Evolutionary conservation across 441 rosid genomes (phyloP).

Genomic region (Viola pubescens): DNA sequence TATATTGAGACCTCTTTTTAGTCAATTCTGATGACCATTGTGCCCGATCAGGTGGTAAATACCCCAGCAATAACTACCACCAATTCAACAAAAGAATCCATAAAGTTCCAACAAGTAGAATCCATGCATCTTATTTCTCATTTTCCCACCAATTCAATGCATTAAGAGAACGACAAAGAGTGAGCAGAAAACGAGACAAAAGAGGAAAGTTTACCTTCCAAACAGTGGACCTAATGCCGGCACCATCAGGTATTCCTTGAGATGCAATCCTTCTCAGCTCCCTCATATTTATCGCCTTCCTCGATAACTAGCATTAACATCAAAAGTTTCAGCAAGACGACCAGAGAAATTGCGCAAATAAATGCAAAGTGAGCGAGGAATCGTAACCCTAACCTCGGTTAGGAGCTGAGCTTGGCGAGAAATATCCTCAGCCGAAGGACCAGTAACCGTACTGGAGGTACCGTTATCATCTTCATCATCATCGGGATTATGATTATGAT

Average conservation of each 20-base stretch:
- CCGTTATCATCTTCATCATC: conserved; percentile 20
- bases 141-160: background rate
- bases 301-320: conserved; percentile 46
- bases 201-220: conserved; percentile 61
- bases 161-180: background rate
- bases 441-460: conserved; percentile 14
- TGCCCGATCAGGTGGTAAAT: conserved; percentile 73
- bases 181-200: background rate
- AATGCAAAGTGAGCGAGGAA: background rate
- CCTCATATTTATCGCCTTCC: conserved; percentile 71
- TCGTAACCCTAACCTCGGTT: conserved; percentile 48
- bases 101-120: background rate
- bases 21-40: conserved; percentile 77
- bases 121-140: conserved; percentile 1
- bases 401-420: conserved; percentile 76
- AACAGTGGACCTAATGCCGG: conserved; percentile 76
- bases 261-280: conserved; percentile 76
- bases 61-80: conserved; percentile 84
- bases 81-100: conserved; percentile 1
- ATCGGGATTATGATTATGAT: background rate
- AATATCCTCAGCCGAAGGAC: conserved; percentile 54
- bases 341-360: background rate
- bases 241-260: conserved; percentile 78
- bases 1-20: conserved; percentile 87
- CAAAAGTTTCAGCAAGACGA: conserved; percentile 6